Base-by-base conservation (phyloP, 768 basidiomycete genomes). In the Mycena rosella region DNA sequence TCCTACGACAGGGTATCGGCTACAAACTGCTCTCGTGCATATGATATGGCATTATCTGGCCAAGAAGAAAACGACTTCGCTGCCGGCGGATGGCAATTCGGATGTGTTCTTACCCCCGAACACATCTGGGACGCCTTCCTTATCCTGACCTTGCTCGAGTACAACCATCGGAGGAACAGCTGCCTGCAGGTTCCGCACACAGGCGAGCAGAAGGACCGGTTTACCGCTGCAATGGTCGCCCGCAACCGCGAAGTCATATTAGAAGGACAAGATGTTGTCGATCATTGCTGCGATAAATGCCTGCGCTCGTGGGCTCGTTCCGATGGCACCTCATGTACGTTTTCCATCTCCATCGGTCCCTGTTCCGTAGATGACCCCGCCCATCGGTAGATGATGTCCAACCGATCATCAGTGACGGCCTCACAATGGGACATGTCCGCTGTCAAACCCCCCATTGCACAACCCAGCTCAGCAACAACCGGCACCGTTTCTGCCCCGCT, bases 111-210 rank as follows among this genome's bases (percentile, higher is more conserved):
- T 4, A 65, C 71, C 0, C 72, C 71, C 2, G 71, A 77, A 20
- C 75, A 80, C 40, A 73, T 80, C 14, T 80, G 44, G 44, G 44
- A 77, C 67, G 74, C 68, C 1, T 80, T 79, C 48, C 51, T 78
- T n/a, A 72, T 76, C 9, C 26, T 71, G 17, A 62, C 74, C 1
- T 69, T 79, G 1, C 73, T 80, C 18, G 67, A 79, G 14, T 75
- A 80, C 59, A 36, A 64, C n/a, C 15, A 67, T 5, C 54, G 44
- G 1, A 67, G 55, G 2, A 51, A 55, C 13, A 29, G n/a, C 11
- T 24, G 54, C 17, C 72, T 80, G 0, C 36, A 49, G 9, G 73
- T 77, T 5, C 75, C 74, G 1, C 76, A 79, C 60, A 61, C 56
- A 15, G 76, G 79, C 13, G 30, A 57, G 8, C 78, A 79, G 51